These are phyloP conservation scores for Tetrapisispora nanseiensis DNA, from an alignment of 805 yeast genomes.

Conservation along the genomic window DNA sequence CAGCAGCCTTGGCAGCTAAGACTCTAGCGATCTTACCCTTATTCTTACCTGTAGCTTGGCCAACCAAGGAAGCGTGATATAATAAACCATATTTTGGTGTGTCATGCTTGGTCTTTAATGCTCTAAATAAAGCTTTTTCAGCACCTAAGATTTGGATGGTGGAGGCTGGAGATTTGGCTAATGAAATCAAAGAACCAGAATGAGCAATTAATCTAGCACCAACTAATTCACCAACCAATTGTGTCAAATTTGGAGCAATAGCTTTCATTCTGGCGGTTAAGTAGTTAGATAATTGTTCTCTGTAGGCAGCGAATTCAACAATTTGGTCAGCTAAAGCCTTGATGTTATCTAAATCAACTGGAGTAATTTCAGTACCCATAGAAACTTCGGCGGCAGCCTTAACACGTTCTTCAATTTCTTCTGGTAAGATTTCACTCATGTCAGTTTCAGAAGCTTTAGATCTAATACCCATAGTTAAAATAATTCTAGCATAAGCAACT, in stretches of 20 bases:
- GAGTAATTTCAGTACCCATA: constrained; percentile 98
- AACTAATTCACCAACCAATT: constrained; percentile 92
- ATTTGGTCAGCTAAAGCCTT: constrained; percentile 90
- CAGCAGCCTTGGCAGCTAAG: constrained; percentile 96
- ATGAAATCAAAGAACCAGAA: constrained; percentile 86
- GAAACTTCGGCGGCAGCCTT: constrained; percentile 94
- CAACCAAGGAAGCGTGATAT: constrained; percentile 94
- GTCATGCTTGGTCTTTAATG: constrained; percentile 95
- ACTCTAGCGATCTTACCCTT: constrained; percentile 99
- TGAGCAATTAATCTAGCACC: constrained; percentile 98
- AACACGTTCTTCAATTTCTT: constrained; percentile 83
- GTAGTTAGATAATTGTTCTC: constrained; percentile 91
- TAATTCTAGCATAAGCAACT: constrained; percentile 90
- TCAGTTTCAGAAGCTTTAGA: constrained; percentile 86
- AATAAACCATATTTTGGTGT: constrained; percentile 97
- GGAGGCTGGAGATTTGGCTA: constrained; percentile 98
- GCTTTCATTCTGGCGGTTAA: constrained; percentile 94
- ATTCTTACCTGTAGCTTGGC: constrained; percentile 96
- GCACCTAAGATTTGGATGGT: constrained; percentile 98
- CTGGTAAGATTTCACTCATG: constrained; percentile 83
- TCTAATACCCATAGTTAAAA: constrained; percentile 88
- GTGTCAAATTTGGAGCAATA: constrained; percentile 94
- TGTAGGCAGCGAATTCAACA: constrained; percentile 89
- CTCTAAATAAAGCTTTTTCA: constrained; percentile 97
- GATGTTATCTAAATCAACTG: constrained; percentile 78